phyloP scores from a whole-genome alignment of 257 asterid genomes.

The Pogostemon cablin region DNA sequence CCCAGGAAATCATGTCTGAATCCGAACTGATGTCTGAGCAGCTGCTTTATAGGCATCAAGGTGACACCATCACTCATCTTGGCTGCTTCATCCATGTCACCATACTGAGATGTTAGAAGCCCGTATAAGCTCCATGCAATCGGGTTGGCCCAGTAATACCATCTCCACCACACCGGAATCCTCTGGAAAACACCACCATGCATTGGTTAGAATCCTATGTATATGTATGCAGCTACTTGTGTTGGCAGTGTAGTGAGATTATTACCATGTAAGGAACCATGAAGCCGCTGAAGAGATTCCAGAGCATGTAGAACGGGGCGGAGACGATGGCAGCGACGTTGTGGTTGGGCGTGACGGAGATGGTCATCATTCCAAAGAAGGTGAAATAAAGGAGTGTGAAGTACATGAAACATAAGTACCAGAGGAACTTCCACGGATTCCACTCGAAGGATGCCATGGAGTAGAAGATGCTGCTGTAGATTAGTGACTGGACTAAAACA shows the following conservation, averaged over 20 bases:
- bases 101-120: conserved; percentile 79
- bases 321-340: conserved; percentile 71
- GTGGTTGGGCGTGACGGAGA: conserved; percentile 74
- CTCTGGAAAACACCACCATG: conserved; percentile 45
- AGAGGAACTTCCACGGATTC: conserved; percentile 66
- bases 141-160: conserved; percentile 95
- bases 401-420: conserved; percentile 79
- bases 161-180: conserved; percentile 95
- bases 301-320: conserved; percentile 78
- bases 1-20: conserved; percentile 72
- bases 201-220: background rate
- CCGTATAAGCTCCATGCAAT: conserved; percentile 89
- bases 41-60: conserved; percentile 51
- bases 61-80: conserved; percentile 59
- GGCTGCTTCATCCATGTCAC: conserved; percentile 53
- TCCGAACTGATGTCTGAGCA: conserved; percentile 64
- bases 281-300: conserved; percentile 92
- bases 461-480: conserved; percentile 76
- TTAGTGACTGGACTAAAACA: conserved; percentile 61
- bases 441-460: conserved; percentile 83
- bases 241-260: background rate
- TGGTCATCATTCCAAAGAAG: conserved; percentile 88
- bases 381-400: conserved; percentile 82
- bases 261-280: conserved; percentile 65
- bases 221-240: no score